Evolutionary conservation across 2,329 filamentous ascomycete genomes (phyloP), one percentile per base, ranked within the genome.

Genomic region (Orbilia brochopaga): DNA sequence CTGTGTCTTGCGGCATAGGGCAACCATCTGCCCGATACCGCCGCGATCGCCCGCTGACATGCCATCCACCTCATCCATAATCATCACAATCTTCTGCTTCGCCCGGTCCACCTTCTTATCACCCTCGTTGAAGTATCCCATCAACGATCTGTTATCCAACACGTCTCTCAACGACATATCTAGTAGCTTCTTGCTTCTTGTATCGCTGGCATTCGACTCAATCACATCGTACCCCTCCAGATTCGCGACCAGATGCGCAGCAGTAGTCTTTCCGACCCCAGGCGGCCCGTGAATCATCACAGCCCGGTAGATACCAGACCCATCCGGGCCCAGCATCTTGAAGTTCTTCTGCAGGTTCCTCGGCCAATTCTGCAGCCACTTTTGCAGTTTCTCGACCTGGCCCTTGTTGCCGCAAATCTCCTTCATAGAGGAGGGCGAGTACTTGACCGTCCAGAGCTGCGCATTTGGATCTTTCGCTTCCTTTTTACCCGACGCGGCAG

Each of bases 21-120:
- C 91, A 64, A 94, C 93, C 64, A 99, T 83, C 30, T 94, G 94
- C 56, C 92, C 94, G 53, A 99, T 94, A 79, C 94, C 94, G 75
- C 94, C 94, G 73, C 94, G 88, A 78, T 99, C 94, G 78, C 94
- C 94, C 37, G 91, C 92, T 73, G 93, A 97, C 94, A 99, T 97
- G 58, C 94, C 94, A 77, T 99, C 94, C 2, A 99, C 94, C 80
- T 99, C 94, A 76, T 99, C 94, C 94, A 99, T 97, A 80, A 99
- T 91, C 54, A 99, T 82, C 4, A 97, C 91, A 35, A 97, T 87
- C 76, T 97, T 97, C 82, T 95, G 96, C 82, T 94, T 97, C 15
- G 84, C 83, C 2, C 83, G 81, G 50, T 97, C 89, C 2, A 96
- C 87, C 65, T 88, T 85, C 80, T 94, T 90, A 23, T 90, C 90